phyloP scores from a whole-genome alignment of 2,329 filamentous ascomycete genomes.

The Hysterium pulicare region DNA sequence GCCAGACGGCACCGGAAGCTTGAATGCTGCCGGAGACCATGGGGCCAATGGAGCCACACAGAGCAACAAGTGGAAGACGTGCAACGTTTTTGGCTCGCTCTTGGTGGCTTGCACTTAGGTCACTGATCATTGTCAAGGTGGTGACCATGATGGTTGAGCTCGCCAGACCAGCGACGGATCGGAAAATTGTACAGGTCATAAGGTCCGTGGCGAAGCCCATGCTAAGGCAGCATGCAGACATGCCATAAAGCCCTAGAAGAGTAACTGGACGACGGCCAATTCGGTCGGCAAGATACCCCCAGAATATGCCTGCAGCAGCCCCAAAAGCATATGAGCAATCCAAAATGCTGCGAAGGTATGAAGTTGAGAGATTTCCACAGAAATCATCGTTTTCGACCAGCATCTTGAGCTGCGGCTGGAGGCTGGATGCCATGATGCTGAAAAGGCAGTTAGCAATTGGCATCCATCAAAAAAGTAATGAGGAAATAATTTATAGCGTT shows the following conservation, averaged over 20 bases:
- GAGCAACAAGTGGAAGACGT: constrained; percentile 43
- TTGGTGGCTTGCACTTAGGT: constrained; percentile 36
- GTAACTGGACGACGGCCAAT: constrained; percentile 45
- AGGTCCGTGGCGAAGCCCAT: constrained; percentile 48
- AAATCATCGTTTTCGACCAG: constrained; percentile 43
- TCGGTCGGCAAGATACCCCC: constrained; percentile 45
- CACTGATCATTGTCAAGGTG: constrained; percentile 47
- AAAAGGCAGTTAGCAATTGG: constrained; percentile 2
- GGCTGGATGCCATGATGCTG: constrained; percentile 48
- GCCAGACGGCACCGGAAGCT: constrained; percentile 42
- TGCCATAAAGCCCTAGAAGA: constrained; percentile 42
- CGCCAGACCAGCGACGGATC: constrained; percentile 43
- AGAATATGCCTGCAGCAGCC: constrained; percentile 43
- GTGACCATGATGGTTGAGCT: constrained; percentile 46
- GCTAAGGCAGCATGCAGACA: constrained; percentile 43
- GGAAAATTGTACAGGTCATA: constrained; percentile 40
- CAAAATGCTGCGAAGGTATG: constrained; percentile 47
- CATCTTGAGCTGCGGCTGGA: constrained; percentile 47
- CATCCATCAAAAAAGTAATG: too few relatives aligned
- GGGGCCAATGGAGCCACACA: constrained; percentile 45
- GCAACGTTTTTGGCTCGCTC: constrained; percentile 42
- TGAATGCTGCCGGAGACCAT: constrained; percentile 42
- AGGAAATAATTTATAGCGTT: too few relatives aligned
- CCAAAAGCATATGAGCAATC: constrained; percentile 49
- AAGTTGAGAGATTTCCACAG: constrained; percentile 44